Evolutionary conservation across 495 filamentous ascomycete genomes (phyloP).

Genomic region (Talaromyces trachyspermus): DNA sequence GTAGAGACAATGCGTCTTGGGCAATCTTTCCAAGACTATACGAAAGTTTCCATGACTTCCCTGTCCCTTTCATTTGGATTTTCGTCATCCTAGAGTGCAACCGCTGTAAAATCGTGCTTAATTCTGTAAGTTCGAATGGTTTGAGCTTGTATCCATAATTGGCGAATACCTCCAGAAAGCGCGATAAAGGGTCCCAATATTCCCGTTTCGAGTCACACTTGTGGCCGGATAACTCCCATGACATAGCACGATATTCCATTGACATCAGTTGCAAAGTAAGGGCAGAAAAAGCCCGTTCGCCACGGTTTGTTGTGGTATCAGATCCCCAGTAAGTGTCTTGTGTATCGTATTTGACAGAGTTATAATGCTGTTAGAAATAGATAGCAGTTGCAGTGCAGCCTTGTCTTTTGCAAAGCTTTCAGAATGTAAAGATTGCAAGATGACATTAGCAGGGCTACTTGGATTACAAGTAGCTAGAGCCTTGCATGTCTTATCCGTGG

Average conservation of each 20-base stretch:
- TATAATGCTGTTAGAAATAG: conserved; percentile 58
- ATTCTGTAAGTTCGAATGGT: conserved; percentile 30
- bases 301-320: conserved; percentile 38
- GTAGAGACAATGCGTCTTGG: conserved; percentile 36
- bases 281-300: conserved; percentile 33
- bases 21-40: conserved; percentile 36
- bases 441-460: conserved; percentile 61
- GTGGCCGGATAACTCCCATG: conserved; percentile 69
- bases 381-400: conserved; percentile 61
- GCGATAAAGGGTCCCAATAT: conserved; percentile 58
- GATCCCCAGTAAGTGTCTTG: conserved; percentile 36
- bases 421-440: conserved; percentile 42
- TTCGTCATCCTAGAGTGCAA: conserved; percentile 20
- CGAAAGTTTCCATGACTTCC: conserved; percentile 19
- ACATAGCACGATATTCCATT: conserved; percentile 55
- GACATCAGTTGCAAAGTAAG: conserved; percentile 62
- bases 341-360: conserved; percentile 46
- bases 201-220: conserved; percentile 60
- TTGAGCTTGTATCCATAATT: conserved; percentile 41
- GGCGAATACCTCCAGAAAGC: conserved; percentile 55
- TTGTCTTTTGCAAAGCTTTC: conserved; percentile 45
- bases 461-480: conserved; percentile 36
- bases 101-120: conserved; percentile 33
- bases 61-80: neutral
- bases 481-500: conserved; percentile 42